These are phyloP conservation scores for Cyclospora cayetanensis DNA, from an alignment of 169 alveolate species.

Conservation along the genomic window DNA sequence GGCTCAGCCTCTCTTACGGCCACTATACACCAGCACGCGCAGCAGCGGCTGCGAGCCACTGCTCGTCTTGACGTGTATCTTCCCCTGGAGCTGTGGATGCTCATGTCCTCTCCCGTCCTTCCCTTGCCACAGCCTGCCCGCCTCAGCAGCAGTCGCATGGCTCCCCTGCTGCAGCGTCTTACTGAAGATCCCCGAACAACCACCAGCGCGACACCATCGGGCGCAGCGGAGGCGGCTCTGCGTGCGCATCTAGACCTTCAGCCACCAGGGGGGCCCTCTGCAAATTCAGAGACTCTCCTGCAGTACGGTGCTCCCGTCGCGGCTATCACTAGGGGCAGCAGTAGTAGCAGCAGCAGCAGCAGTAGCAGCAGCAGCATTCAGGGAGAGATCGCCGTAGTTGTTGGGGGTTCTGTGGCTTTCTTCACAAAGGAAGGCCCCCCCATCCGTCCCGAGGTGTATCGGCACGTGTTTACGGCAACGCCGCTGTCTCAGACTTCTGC, in stretches of 20 bases:
- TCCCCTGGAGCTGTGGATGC: constrained; percentile 4
- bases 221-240: not conserved
- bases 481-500: not conserved
- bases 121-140: constrained; percentile 31
- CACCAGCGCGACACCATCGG: constrained; percentile 46
- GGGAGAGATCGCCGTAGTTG: constrained; percentile 1
- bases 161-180: constrained; percentile 62
- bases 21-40: constrained; percentile 20
- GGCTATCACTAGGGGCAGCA: constrained; percentile 39
- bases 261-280: not conserved
- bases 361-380: not conserved
- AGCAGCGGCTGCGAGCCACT: constrained; percentile 19
- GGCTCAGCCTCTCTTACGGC: constrained; percentile 2
- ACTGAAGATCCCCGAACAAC: not conserved
- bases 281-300: not conserved
- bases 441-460: not conserved
- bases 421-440: constrained; percentile 47
- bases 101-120: not conserved
- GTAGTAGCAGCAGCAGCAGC: constrained; percentile 46
- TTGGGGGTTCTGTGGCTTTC: not conserved
- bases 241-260: constrained; percentile 6
- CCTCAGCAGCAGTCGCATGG: not conserved
- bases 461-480: not conserved
- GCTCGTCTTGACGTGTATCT: not conserved
- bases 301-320: constrained; percentile 42